Evolutionary conservation across 768 basidiomycete genomes (phyloP).

Genomic region (Coprinopsis marcescibilis): DNA sequence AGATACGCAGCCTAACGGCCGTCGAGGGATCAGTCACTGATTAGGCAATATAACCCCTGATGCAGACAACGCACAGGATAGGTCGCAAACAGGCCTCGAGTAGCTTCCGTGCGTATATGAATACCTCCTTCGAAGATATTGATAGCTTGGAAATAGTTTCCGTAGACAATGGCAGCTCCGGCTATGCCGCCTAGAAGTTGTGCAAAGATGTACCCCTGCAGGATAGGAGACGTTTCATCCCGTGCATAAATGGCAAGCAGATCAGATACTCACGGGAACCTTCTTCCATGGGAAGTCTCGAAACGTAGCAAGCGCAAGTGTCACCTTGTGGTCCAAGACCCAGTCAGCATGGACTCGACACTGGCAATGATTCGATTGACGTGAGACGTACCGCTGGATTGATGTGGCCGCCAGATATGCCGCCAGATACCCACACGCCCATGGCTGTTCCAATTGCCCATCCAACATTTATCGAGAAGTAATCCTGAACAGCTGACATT

Average conservation of each 20-base stretch:
- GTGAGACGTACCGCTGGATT: constrained; percentile 55
- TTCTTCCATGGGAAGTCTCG: constrained; percentile 78
- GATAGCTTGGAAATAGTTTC: constrained; percentile 63
- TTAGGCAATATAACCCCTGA: not conserved
- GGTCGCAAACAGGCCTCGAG: constrained; percentile 53
- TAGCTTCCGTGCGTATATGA: constrained; percentile 46
- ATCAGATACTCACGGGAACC: constrained; percentile 44
- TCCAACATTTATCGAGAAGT: constrained; percentile 43
- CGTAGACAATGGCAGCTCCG: constrained; percentile 55
- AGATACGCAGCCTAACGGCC: constrained; percentile 31
- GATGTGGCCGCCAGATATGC: constrained; percentile 71
- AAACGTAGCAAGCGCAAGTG: constrained; percentile 60
- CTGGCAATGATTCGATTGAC: not conserved
- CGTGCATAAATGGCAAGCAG: not conserved
- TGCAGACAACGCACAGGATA: constrained; percentile 43
- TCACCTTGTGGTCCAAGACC: too few relatives aligned
- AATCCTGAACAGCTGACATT: constrained; percentile 28
- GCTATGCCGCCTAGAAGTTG: constrained; percentile 60
- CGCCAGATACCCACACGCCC: constrained; percentile 64
- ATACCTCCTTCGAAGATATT: constrained; percentile 54
- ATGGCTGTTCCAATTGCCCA: constrained; percentile 58
- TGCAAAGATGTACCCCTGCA: constrained; percentile 29
- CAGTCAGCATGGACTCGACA: not conserved
- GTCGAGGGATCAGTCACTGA: not conserved
- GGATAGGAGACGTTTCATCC: not conserved